A percentile compares a stretch with the other conserved stretches of the same genome.
These are phyloP conservation scores for Ceratocystis colombiana DNA, from an alignment of 2,329 filamentous ascomycete genomes.

Conservation along the genomic window DNA sequence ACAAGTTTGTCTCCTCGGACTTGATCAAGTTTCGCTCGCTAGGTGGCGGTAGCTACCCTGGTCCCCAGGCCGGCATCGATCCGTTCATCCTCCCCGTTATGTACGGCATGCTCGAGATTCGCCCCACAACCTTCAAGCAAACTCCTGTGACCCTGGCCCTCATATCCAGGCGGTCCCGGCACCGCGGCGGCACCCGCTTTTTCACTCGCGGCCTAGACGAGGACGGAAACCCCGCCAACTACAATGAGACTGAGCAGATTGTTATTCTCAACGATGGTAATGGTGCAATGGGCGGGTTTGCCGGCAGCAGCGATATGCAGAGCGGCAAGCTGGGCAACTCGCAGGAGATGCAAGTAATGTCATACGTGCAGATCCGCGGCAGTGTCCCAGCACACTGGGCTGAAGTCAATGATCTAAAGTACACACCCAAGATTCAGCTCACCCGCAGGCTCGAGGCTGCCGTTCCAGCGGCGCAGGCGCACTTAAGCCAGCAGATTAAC, in stretches of 20 bases:
- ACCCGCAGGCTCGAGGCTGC: constrained; percentile 76
- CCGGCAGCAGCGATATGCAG: constrained; percentile 63
- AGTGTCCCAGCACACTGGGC: constrained; percentile 95
- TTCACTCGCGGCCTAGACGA: constrained; percentile 92
- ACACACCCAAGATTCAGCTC: constrained; percentile 73
- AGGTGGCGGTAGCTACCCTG: constrained; percentile 52
- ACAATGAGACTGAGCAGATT: constrained; percentile 95
- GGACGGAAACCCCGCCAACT: constrained; percentile 91
- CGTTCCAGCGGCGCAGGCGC: constrained; percentile 64
- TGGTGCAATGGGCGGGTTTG: constrained; percentile 67
- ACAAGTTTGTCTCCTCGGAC: constrained; percentile 82
- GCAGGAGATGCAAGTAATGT: constrained; percentile 76
- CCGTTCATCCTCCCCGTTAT: constrained; percentile 92
- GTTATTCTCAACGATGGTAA: constrained; percentile 76
- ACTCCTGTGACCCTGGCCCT: constrained; percentile 75
- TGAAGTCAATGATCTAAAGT: constrained; percentile 86
- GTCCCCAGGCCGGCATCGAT: constrained; percentile 66
- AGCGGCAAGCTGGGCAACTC: constrained; percentile 55
- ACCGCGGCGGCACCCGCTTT: constrained; percentile 84
- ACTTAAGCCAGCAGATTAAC: constrained; percentile 88
- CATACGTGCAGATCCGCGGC: constrained; percentile 92
- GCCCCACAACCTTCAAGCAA: constrained; percentile 72
- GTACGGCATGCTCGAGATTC: constrained; percentile 91
- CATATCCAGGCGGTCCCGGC: constrained; percentile 78
- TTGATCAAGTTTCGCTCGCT: constrained; percentile 74